Evolutionary conservation across 345 rosid species (phyloP).

Genomic region (Linum tenue): DNA sequence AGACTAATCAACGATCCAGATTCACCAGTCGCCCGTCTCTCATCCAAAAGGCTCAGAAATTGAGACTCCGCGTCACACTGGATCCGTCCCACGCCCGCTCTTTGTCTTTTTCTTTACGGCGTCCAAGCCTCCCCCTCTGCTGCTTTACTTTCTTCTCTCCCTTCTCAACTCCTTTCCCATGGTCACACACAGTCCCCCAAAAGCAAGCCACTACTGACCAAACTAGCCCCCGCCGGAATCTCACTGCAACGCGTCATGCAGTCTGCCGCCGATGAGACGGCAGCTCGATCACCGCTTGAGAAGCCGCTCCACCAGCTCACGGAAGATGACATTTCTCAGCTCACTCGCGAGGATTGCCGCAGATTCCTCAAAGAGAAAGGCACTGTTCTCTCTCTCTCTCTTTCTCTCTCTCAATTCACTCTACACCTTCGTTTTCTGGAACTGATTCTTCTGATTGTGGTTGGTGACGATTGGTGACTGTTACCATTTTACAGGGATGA

Average conservation of each 20-base stretch:
- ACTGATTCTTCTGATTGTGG: background rate
- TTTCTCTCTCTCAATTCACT: background rate
- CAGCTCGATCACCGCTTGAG: background rate
- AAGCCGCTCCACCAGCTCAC: conserved; percentile 4
- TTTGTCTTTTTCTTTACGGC: background rate
- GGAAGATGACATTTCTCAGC: conserved; percentile 5
- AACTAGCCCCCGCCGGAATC: conserved; percentile 1
- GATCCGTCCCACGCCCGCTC: background rate
- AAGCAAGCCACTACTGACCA: conserved; percentile 16
- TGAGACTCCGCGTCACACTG: background rate
- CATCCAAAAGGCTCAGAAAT: background rate
- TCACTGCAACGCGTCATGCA: conserved; percentile 8
- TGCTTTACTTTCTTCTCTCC: background rate
- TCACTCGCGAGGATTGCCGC: conserved; percentile 6
- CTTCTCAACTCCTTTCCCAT: background rate
- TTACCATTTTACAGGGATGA: conserved; percentile 29
- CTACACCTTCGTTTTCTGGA: background rate
- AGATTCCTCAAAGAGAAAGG: conserved; percentile 5
- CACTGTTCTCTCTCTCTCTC: background rate
- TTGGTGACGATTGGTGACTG: background rate
- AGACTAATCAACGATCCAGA: background rate
- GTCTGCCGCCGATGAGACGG: conserved; percentile 3
- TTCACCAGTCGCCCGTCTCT: background rate
- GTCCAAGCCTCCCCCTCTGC: background rate
- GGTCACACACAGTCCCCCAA: background rate